Conservation (phyloP, 495 filamentous ascomycete species). For the Talaromyces ruber region DNA sequence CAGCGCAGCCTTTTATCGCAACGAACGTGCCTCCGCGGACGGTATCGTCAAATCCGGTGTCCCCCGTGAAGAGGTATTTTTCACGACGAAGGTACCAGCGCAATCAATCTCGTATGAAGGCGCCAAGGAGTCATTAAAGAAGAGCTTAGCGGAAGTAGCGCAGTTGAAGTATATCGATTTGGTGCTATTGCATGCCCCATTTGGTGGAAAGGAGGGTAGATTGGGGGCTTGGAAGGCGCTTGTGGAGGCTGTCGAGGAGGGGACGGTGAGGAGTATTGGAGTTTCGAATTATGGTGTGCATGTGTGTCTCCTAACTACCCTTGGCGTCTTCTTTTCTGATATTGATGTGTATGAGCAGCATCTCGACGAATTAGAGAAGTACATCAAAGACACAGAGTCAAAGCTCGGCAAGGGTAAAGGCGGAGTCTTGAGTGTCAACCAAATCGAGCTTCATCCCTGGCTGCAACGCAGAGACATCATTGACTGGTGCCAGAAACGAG, state of each 20-base stretch:
- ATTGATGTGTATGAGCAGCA: conserved; percentile 15
- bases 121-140: conserved; percentile 46
- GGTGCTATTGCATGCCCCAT: conserved; percentile 49
- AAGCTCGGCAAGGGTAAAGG: conserved; percentile 25
- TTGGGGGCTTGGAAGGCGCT: conserved; percentile 46
- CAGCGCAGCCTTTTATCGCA: conserved; percentile 55
- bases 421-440: conserved; percentile 71
- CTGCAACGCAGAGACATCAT: conserved; percentile 67
- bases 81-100: conserved; percentile 55
- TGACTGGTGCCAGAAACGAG: conserved; percentile 61
- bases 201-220: conserved; percentile 40
- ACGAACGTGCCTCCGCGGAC: conserved; percentile 50
- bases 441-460: conserved; percentile 91
- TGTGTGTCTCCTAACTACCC: not conserved
- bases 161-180: conserved; percentile 60
- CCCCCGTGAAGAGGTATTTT: conserved; percentile 53
- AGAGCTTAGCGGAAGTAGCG: conserved; percentile 43
- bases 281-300: conserved; percentile 49
- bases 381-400: conserved; percentile 61
- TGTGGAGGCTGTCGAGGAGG: conserved; percentile 44
- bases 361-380: conserved; percentile 56
- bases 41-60: conserved; percentile 42
- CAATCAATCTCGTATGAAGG: conserved; percentile 46
- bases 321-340: not conserved
- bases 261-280: conserved; percentile 44